A percentile compares a stretch with the other conserved stretches of the same genome.
Evolutionary conservation across 352 stramenopile species (phyloP).

Genomic region (Phytophthora tentaculata): DNA sequence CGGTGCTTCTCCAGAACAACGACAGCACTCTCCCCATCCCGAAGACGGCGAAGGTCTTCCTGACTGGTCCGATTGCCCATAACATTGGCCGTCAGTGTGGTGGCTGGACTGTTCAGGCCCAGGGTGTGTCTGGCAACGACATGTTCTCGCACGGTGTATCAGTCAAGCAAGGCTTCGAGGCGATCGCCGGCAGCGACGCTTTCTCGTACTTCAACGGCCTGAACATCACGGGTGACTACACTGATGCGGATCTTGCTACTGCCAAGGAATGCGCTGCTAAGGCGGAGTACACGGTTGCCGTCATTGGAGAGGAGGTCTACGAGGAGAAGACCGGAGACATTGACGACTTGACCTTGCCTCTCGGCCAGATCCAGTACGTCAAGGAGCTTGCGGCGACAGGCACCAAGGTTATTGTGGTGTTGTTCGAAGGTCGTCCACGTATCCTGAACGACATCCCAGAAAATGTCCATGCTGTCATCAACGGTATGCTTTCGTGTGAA

Average conservation of each 20-base stretch:
- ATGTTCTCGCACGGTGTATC: constrained; percentile 51
- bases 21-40: constrained; percentile 21
- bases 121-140: constrained; percentile 59
- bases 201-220: constrained; percentile 61
- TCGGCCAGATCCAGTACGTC: constrained; percentile 71
- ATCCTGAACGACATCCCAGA: constrained; percentile 56
- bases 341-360: constrained; percentile 43
- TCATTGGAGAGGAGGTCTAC: constrained; percentile 40
- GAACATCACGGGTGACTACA: constrained; percentile 52
- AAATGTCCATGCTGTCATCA: constrained; percentile 69
- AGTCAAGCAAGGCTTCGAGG: constrained; percentile 53
- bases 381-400: constrained; percentile 54
- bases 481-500: constrained; percentile 77
- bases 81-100: constrained; percentile 65
- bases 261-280: constrained; percentile 29
- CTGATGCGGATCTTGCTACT: constrained; percentile 21
- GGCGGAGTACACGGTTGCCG: constrained; percentile 38
- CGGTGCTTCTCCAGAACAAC: constrained; percentile 35
- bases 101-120: constrained; percentile 74
- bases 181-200: constrained; percentile 20
- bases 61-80: constrained; percentile 45
- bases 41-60: constrained; percentile 17
- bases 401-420: constrained; percentile 47
- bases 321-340: constrained; percentile 84
- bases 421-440: constrained; percentile 78